Conservation (phyloP, 257 asterid genomes). For the Linderniella brevidens region DNA sequence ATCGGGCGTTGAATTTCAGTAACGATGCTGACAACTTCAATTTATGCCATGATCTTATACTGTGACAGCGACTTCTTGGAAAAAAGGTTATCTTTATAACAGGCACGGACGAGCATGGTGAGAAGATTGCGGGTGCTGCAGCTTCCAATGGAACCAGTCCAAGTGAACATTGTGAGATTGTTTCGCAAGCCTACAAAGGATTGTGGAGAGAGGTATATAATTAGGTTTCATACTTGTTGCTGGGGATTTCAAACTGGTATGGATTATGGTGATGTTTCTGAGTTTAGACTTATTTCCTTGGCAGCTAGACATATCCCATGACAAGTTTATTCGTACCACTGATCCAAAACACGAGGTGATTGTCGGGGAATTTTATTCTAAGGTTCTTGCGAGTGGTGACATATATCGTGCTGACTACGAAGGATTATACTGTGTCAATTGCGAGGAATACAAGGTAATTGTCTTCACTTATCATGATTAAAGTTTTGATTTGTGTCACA, state of each 20-base stretch:
- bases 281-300: no score
- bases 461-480: no score
- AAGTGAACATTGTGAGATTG: conserved; percentile 57
- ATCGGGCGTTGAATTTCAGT: no score
- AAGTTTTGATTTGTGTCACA: no score
- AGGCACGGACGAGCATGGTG: conserved; percentile 98
- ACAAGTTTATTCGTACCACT: conserved; percentile 86
- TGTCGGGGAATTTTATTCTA: conserved; percentile 77
- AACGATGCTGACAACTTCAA: no score
- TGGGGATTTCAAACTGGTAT: no score
- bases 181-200: conserved; percentile 60
- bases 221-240: not conserved
- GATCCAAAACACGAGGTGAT: conserved; percentile 61
- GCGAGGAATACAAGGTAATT: conserved; percentile 92
- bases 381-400: conserved; percentile 74
- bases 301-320: conserved; percentile 77
- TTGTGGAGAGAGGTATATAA: conserved; percentile 67
- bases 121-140: conserved; percentile 84
- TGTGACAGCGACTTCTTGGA: conserved; percentile 76
- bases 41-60: no score
- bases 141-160: conserved; percentile 62
- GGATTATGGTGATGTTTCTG: no score
- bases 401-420: conserved; percentile 85
- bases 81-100: conserved; percentile 75
- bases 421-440: conserved; percentile 87